Conservation (phyloP, 164 flowering plant species). For the Vitis amurensis region DNA sequence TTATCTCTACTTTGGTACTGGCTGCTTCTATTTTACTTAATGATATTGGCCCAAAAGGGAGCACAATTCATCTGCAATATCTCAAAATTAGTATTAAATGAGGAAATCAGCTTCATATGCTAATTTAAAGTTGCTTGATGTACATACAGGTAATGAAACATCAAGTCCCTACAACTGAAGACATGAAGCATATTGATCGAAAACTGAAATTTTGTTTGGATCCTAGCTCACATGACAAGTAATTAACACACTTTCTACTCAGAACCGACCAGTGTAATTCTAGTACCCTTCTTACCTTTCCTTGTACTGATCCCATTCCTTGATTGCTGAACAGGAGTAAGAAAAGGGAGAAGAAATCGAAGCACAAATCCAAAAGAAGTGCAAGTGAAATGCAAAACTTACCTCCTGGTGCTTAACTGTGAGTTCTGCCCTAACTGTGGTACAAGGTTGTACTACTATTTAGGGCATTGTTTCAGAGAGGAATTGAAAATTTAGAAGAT, state of each 20-base stretch:
- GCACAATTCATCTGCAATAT: neutral
- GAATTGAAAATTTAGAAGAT: no score
- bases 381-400: constrained; percentile 37
- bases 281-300: neutral
- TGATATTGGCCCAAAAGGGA: neutral
- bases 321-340: constrained; percentile 35
- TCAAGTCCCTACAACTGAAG: constrained; percentile 68
- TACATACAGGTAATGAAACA: constrained; percentile 52
- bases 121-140: neutral
- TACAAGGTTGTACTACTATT: no score
- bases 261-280: neutral
- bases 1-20: neutral
- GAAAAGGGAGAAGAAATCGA: constrained; percentile 78
- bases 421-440: constrained; percentile 4
- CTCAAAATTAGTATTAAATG: neutral
- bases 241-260: constrained; percentile 10
- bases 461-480: no score
- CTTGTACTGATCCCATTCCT: constrained; percentile 1
- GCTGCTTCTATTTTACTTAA: neutral
- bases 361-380: constrained; percentile 64
- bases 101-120: neutral
- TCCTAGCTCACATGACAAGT: constrained; percentile 88
- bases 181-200: constrained; percentile 88
- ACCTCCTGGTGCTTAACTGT: constrained; percentile 18
- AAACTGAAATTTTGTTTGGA: constrained; percentile 88